Base-by-base conservation (phyloP, 176 grass and related monocot species). In the Phyllostachys edulis region DNA sequence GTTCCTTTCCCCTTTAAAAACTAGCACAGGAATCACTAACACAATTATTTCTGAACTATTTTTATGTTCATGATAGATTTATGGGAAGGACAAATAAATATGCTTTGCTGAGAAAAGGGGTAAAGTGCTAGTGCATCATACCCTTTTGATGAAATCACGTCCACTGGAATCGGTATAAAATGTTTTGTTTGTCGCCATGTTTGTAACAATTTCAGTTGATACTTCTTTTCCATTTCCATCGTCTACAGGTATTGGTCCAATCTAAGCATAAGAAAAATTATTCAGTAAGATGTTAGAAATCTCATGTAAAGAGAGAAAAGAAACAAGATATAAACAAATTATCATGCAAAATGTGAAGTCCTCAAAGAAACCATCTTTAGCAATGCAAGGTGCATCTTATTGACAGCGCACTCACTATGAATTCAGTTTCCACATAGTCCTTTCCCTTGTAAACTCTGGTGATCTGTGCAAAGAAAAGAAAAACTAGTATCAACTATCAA, bases 121-220 rank as follows among this genome's bases (percentile, higher is more conserved):
- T 69, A 71, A 44, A 70, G 13, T 79, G 7, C 6, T 0, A 76
- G 51, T 65, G 45, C 73, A 79, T 54, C 61, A 87, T 90, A 98
- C 95, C 84, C 92, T 91, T 90, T 93, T 93, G 82, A 98, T 93
- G 83, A 98, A 98, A 91, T 98, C 95, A 16, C 92, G 92, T 54
- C 95, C 95, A 88, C 64, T 95, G 41, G 95, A 98, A 86, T 95
- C 95, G 11, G 91, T 98, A 42, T 98, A 95, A 78, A 98, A 95
- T 82, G 91, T 93, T 88, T 93, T 98, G 70, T 95, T 93, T 73
- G 95, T 93, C 26, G 13, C 76, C 87, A 94, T 93, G 85, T 67
- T 88, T 68, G 95, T 95, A 63, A 88, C 78, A 72, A 98, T 85
- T 83, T 94, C 88, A 80, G 92, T 91, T 42, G 86, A 85, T 67